Evolutionary conservation across 2,329 filamentous ascomycete genomes (phyloP).

Genomic region (Colletotrichum melonis): DNA sequence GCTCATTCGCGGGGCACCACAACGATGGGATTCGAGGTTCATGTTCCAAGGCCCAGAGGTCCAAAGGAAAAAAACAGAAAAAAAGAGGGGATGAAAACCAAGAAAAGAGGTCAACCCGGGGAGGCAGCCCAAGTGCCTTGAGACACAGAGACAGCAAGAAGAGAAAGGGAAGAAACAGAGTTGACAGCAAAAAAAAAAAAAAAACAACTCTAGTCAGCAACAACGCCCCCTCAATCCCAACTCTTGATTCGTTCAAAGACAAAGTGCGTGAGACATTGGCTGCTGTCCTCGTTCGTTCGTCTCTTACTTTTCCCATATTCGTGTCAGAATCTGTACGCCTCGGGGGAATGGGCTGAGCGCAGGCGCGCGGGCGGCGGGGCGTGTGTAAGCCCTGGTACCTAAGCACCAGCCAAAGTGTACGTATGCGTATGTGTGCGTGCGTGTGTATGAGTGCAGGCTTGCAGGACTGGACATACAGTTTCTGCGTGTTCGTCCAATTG

Average conservation of each 20-base stretch:
- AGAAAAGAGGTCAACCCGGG: constrained; percentile 17
- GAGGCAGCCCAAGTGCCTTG: constrained; percentile 21
- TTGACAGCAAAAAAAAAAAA: not conserved
- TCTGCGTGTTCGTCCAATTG: not conserved
- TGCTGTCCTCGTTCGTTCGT: not conserved
- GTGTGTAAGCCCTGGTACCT: not conserved
- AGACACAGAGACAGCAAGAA: not conserved
- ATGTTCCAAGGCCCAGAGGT: not conserved
- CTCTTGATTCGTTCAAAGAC: not conserved
- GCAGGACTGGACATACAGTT: no score
- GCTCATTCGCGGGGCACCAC: not conserved
- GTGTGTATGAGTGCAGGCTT: not conserved
- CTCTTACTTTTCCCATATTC: not conserved
- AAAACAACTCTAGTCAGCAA: not conserved
- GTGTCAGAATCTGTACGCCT: constrained; percentile 34
- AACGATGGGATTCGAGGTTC: constrained; percentile 7
- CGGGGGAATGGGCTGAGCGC: constrained; percentile 31
- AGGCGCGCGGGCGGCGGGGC: not conserved
- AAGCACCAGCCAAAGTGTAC: not conserved
- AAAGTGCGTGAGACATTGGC: constrained; percentile 22
- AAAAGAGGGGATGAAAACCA: not conserved
- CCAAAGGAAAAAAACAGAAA: not conserved
- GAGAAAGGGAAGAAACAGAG: not conserved
- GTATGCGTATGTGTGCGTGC: not conserved
- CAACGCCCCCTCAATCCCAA: no score